These are phyloP conservation scores for Astrocystis sublimbata DNA, from an alignment of 495 filamentous ascomycete genomes.

Conservation along the genomic window DNA sequence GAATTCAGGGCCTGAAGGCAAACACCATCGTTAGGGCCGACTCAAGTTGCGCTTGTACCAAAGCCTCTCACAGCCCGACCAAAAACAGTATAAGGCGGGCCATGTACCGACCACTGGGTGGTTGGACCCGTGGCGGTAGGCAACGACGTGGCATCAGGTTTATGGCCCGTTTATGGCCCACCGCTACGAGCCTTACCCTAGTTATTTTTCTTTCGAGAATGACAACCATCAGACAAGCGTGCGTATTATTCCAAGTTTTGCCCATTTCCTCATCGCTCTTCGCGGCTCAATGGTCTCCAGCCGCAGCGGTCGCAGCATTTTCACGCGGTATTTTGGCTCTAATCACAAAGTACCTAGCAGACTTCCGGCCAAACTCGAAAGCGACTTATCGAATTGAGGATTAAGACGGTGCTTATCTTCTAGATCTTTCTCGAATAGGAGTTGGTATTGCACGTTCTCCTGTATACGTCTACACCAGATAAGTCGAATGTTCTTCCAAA, in stretches of 20 bases:
- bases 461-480: neutral
- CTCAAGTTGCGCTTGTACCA: constrained; percentile 8
- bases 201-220: neutral
- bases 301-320: constrained; percentile 1
- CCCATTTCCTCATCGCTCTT: constrained; percentile 7
- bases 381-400: neutral
- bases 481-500: neutral
- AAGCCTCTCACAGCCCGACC: constrained; percentile 11
- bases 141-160: constrained; percentile 19
- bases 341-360: neutral
- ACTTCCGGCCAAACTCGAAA: neutral
- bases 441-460: neutral
- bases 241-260: constrained; percentile 4
- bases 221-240: constrained; percentile 14
- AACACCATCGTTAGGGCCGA: constrained; percentile 1
- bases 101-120: constrained; percentile 11
- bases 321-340: neutral
- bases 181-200: constrained; percentile 18
- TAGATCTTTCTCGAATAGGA: neutral
- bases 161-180: constrained; percentile 18
- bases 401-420: neutral
- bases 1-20: constrained; percentile 5
- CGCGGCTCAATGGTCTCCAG: constrained; percentile 7
- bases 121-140: constrained; percentile 17
- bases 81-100: constrained; percentile 12